Percentiles rank a stretch among this genome's conserved stretches.
Conservation (phyloP, 176 grass and related monocot genomes). For the Musa itinerans region DNA sequence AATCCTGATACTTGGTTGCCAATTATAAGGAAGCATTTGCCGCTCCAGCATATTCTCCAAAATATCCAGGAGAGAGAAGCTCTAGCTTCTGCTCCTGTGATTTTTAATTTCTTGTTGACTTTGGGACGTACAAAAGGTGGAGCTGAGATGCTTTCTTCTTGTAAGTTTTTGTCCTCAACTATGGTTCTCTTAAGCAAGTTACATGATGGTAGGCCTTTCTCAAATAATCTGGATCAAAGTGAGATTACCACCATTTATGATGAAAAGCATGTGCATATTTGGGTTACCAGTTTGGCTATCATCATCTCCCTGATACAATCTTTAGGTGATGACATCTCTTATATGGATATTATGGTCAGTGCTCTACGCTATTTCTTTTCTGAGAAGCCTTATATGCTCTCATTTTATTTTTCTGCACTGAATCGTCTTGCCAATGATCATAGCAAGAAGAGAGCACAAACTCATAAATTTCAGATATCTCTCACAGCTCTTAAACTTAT, state of each 20-base stretch:
- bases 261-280: constrained; percentile 48
- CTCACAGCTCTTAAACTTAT: constrained; percentile 57
- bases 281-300: constrained; percentile 60
- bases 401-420: constrained; percentile 70
- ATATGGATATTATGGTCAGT: constrained; percentile 35
- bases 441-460: constrained; percentile 44
- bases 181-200: constrained; percentile 52
- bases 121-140: constrained; percentile 74
- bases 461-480: constrained; percentile 48
- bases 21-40: constrained; percentile 72
- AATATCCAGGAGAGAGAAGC: constrained; percentile 41
- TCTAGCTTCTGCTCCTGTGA: constrained; percentile 36
- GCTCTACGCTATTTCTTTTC: constrained; percentile 52
- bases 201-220: constrained; percentile 31
- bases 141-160: constrained; percentile 66
- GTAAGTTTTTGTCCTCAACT: constrained; percentile 65
- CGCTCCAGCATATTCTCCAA: constrained; percentile 49
- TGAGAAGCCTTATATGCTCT: constrained; percentile 55
- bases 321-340: constrained; percentile 50
- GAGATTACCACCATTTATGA: constrained; percentile 23
- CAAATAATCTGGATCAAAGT: constrained; percentile 22
- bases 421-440: constrained; percentile 33
- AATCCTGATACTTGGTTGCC: constrained; percentile 45
- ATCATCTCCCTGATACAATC: constrained; percentile 58
- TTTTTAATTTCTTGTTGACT: constrained; percentile 75